These are phyloP conservation scores for Warburgia ugandensis DNA, from an alignment of 164 flowering plant genomes.

Conservation along the genomic window DNA sequence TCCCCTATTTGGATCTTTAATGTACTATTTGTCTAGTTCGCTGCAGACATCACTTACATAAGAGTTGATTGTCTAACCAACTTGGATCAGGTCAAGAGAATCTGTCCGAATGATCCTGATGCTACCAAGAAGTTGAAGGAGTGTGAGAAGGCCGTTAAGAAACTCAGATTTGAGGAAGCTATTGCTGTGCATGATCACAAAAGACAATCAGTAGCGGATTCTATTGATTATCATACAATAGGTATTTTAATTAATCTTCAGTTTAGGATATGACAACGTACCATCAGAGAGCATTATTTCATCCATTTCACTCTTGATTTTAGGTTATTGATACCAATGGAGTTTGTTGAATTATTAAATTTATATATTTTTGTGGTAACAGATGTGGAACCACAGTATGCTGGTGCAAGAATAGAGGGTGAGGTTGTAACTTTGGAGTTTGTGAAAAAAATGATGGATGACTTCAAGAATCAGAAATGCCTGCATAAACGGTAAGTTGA, in stretches of 20 bases:
- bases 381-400: slow-evolving; percentile 93
- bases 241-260: slow-evolving; percentile 33
- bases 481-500: slow-evolving; percentile 66
- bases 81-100: slow-evolving; percentile 57
- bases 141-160: slow-evolving; percentile 96
- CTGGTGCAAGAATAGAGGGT: slow-evolving; percentile 95
- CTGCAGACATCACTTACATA: not conserved
- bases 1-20: no score
- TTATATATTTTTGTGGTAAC: slow-evolving; percentile 8
- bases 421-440: slow-evolving; percentile 84
- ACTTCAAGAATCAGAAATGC: slow-evolving; percentile 82
- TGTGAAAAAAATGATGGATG: slow-evolving; percentile 94
- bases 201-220: slow-evolving; percentile 62
- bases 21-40: not conserved
- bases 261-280: not conserved
- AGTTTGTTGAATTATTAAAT: no score
- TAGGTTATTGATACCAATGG: not conserved
- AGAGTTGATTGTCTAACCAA: no score
- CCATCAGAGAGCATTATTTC: not conserved
- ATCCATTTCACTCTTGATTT: not conserved
- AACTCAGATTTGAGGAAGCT: slow-evolving; percentile 93
- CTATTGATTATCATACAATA: slow-evolving; percentile 70
- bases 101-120: slow-evolving; percentile 93
- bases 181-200: slow-evolving; percentile 65
- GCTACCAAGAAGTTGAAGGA: slow-evolving; percentile 90